Base-by-base conservation (phyloP, 2,329 filamentous ascomycete species). In the Paecilomyces variotii region DNA sequence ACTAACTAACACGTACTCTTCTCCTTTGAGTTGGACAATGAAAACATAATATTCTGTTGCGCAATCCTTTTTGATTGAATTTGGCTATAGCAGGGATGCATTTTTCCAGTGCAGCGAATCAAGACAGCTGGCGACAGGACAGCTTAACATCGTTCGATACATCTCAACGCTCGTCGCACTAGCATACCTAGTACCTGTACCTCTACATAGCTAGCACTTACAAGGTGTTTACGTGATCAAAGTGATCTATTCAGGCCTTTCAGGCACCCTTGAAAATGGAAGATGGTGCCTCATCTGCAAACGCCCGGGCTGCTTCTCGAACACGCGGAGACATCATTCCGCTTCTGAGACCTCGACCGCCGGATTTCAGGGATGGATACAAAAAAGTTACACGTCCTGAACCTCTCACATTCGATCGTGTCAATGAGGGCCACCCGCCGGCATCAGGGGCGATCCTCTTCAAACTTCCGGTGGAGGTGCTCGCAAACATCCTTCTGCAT, bases 381-480 rank as follows among this genome's bases (percentile, higher is more conserved):
- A 52, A 28, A 2, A 24, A 14, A 28, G 50, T 25, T 2, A 28
- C 12, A 26, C 24, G 24, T 10, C 10, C 50, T 11, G 53, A 28
- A 10, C 57, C 57, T 3, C 35, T 58, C 2, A 26, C 27, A 4
- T 51, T 50, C 12, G 57, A 58, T 35, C 35, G 57, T 6, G 34
- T 58, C 10, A 55, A 55, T 32, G 57, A 58, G 39, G 35, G 39
- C 11, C 53, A 35, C 4, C 53, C 53, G 6, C 53, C 39, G 19
- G 14, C 27, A n/a, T 27, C 53, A 7, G 5, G 12, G 3, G 34
- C 53, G 3, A 2, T 14, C 19, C 53, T 58, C 9, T 58, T 58
- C n/a, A 28, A 27, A 53, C 54, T 59, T 34, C 57, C 57, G 9
- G 19, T 59, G 19, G 54, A 56, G 54, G 24, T 59, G 19, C 57